Conservation (phyloP, 2,329 filamentous ascomycete genomes). For the Nemania serpens region DNA sequence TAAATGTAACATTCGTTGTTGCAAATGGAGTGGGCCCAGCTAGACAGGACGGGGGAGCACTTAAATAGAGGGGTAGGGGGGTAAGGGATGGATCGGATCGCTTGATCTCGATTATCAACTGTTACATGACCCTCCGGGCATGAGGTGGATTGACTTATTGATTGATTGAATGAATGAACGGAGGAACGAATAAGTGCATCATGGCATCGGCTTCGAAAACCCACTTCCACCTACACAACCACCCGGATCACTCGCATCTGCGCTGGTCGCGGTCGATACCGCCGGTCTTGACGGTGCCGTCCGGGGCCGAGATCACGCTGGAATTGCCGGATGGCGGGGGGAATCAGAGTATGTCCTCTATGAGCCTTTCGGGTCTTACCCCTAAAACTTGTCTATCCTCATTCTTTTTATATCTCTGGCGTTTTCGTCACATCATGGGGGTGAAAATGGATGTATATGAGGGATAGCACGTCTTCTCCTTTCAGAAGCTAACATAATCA, state of each 20-base stretch:
- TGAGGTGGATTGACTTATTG: too few species aligned
- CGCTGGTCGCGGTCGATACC: conserved; percentile 15
- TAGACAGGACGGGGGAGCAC: too few species aligned
- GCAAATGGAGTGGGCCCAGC: too few species aligned
- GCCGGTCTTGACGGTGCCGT: conserved; percentile 43
- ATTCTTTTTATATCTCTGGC: too few species aligned
- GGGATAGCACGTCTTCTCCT: neutral
- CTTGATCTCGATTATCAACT: too few species aligned
- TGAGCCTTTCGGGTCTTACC: neutral
- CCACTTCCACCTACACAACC: conserved; percentile 9
- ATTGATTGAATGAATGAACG: neutral
- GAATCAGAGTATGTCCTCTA: conserved; percentile 44
- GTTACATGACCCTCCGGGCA: too few species aligned
- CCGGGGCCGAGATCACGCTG: conserved; percentile 53
- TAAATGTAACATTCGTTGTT: too few species aligned
- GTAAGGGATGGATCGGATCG: too few species aligned
- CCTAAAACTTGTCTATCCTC: too few species aligned
- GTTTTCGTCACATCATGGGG: too few species aligned
- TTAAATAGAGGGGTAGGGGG: too few species aligned
- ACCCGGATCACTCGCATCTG: neutral
- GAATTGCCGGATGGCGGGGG: conserved; percentile 56
- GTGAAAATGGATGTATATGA: neutral
- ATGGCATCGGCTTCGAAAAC: neutral
- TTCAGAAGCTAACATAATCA: neutral
- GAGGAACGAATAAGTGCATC: too few species aligned